Percentiles rank a stretch among this genome's conserved stretches.
phyloP scores from a whole-genome alignment of 139 green algal species.

The Trebouxia sp. region DNA sequence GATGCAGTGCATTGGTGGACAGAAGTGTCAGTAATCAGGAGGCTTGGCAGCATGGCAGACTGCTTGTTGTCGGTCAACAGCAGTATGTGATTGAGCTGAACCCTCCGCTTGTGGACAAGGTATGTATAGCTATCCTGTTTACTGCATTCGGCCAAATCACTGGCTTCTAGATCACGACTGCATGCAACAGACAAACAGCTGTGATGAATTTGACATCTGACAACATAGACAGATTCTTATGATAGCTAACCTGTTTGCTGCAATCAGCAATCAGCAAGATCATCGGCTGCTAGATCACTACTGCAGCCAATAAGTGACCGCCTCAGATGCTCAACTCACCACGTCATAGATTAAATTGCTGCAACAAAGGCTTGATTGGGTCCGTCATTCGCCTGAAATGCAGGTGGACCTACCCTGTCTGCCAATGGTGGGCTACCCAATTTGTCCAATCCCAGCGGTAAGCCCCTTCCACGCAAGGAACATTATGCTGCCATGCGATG shows the following conservation, averaged over 20 bases:
- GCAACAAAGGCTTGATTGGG: neutral
- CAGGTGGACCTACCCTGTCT: slow-evolving; percentile 23
- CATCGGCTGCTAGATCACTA: too few relatives aligned
- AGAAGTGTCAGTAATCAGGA: slow-evolving; percentile 52
- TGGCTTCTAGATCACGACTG: too few relatives aligned
- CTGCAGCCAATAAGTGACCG: too few relatives aligned
- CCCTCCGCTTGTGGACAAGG: slow-evolving; percentile 58
- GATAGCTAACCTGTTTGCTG: too few relatives aligned
- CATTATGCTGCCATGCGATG: neutral
- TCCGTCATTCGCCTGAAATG: slow-evolving; percentile 17
- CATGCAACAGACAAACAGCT: too few relatives aligned
- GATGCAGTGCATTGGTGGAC: slow-evolving; percentile 38
- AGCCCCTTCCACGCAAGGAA: neutral
- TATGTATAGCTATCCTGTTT: neutral
- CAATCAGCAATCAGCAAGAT: neutral
- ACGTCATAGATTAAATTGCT: neutral
- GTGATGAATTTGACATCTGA: too few relatives aligned
- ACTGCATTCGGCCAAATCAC: too few relatives aligned
- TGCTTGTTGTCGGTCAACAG: slow-evolving; percentile 60
- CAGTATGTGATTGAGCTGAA: slow-evolving; percentile 63
- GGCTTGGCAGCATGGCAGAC: slow-evolving; percentile 62
- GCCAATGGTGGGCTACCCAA: slow-evolving; percentile 59
- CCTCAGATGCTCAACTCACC: too few relatives aligned
- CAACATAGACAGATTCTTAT: too few relatives aligned
- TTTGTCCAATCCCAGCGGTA: slow-evolving; percentile 32